A percentile compares a stretch with the other conserved stretches of the same genome.
These are phyloP conservation scores for Yamadazyma blattariae DNA, from an alignment of 1,139 yeast genomes.

Conservation along the genomic window DNA sequence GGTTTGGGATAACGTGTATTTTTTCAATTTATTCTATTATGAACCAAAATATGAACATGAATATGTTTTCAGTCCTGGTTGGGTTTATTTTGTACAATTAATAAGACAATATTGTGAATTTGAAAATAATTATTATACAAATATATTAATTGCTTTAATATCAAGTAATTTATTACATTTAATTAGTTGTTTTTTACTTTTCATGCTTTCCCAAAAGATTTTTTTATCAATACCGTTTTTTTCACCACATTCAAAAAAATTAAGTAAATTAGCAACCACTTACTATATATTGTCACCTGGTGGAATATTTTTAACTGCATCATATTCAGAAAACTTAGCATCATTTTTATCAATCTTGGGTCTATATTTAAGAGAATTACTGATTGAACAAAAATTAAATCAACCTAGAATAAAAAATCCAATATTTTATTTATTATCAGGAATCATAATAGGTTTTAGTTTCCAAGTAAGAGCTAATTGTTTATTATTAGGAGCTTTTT, in stretches of 20 bases:
- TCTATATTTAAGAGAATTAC: conserved; percentile 46
- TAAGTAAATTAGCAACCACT: conserved; percentile 40
- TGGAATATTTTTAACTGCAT: conserved; percentile 72
- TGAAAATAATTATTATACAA: conserved; percentile 37
- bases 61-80: conserved; percentile 80
- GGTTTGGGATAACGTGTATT: conserved; percentile 87
- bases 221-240: conserved; percentile 24
- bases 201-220: conserved; percentile 39
- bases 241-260: conserved; percentile 11
- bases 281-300: conserved; percentile 69
- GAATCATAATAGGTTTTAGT: conserved; percentile 55
- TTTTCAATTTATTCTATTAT: conserved; percentile 52
- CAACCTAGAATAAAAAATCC: conserved; percentile 12
- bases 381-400: conserved; percentile 23
- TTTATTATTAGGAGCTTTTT: conserved; percentile 66
- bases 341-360: conserved; percentile 65
- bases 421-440: conserved; percentile 47
- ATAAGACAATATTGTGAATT: conserved; percentile 14
- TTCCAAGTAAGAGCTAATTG: conserved; percentile 75
- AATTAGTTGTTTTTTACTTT: conserved; percentile 48
- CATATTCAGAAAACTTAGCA: conserved; percentile 77
- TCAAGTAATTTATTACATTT: conserved; percentile 56
- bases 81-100: conserved; percentile 55
- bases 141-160: conserved; percentile 41
- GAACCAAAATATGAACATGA: conserved; percentile 74